Percentiles rank a stretch among this genome's conserved stretches.
These are phyloP conservation scores for Phlebiopsis flavidoalba DNA, from an alignment of 768 basidiomycete species.

Conservation along the genomic window DNA sequence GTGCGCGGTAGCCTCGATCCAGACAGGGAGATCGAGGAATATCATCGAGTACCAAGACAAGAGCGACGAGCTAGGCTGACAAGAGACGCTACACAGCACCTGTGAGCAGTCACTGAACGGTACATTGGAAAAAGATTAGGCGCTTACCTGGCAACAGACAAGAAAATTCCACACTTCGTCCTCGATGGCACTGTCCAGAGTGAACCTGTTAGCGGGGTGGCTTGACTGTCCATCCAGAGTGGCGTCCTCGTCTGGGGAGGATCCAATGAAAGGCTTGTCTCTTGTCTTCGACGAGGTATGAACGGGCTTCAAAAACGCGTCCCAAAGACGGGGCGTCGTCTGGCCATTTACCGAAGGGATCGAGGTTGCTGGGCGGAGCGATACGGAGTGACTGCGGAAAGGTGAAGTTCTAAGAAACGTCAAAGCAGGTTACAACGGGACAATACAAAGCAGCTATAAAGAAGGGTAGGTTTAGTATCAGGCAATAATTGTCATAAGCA, in stretches of 20 bases:
- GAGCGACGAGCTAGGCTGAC: conserved; percentile 84
- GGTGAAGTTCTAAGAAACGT: conserved; percentile 40
- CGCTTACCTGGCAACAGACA: conserved; percentile 49
- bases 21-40: too few relatives aligned
- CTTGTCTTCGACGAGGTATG: conserved; percentile 68
- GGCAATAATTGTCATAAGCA: background rate
- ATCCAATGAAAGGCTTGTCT: conserved; percentile 18
- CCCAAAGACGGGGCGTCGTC: conserved; percentile 83
- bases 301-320: conserved; percentile 80
- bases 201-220: conserved; percentile 49
- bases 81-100: conserved; percentile 49
- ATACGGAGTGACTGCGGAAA: conserved; percentile 62
- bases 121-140: conserved; percentile 32
- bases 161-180: conserved; percentile 83
- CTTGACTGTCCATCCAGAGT: conserved; percentile 35
- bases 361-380: conserved; percentile 81
- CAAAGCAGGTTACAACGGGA: background rate
- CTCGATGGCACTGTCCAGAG: conserved; percentile 78
- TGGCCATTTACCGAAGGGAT: conserved; percentile 82
- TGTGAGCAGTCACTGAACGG: background rate
- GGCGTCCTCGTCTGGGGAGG: conserved; percentile 29
- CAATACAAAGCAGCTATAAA: conserved; percentile 43
- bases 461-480: background rate
- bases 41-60: conserved; percentile 84
- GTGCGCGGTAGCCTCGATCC: conserved; percentile 86